These are phyloP conservation scores for Ganoderma meredithae DNA, from an alignment of 1,284 basidiomycete species.

Conservation along the genomic window DNA sequence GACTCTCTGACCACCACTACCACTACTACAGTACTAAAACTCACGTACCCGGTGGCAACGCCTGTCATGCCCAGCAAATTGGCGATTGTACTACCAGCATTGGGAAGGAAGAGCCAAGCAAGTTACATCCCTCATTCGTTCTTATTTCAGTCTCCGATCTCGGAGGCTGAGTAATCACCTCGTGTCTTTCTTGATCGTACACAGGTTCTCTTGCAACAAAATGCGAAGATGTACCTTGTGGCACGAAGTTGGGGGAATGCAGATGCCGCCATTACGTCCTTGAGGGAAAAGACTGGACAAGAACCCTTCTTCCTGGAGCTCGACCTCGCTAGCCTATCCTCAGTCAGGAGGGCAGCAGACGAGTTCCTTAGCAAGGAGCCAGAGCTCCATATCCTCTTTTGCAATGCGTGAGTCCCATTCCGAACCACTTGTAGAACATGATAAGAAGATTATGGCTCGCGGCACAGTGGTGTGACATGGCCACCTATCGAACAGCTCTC, in stretches of 20 bases:
- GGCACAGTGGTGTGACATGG: slow-evolving; percentile 54
- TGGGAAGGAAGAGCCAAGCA: no score
- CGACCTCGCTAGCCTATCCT: slow-evolving; percentile 54
- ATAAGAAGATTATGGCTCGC: no score
- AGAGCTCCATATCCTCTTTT: slow-evolving; percentile 57
- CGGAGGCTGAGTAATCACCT: no score
- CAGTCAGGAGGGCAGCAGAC: slow-evolving; percentile 50
- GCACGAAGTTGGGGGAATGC: slow-evolving; percentile 50
- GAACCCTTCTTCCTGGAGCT: slow-evolving; percentile 54
- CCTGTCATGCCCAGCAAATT: no score
- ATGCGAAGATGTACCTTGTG: slow-evolving; percentile 62
- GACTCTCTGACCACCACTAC: no score
- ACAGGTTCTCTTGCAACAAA: slow-evolving; percentile 50
- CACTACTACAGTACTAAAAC: no score
- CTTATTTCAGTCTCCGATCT: no score
- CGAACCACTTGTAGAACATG: no score
- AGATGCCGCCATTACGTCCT: slow-evolving; percentile 49
- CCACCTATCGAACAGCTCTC: slow-evolving; percentile 47
- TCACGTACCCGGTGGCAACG: no score
- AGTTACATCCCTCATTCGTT: no score
- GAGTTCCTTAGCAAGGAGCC: slow-evolving; percentile 53
- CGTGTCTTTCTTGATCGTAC: no score
- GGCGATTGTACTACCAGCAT: no score
- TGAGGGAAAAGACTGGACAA: slow-evolving; percentile 44
- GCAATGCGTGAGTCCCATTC: slow-evolving; percentile 52